Conservation (phyloP, 2,329 filamentous ascomycete genomes). For the Trichoderma sp. region DNA sequence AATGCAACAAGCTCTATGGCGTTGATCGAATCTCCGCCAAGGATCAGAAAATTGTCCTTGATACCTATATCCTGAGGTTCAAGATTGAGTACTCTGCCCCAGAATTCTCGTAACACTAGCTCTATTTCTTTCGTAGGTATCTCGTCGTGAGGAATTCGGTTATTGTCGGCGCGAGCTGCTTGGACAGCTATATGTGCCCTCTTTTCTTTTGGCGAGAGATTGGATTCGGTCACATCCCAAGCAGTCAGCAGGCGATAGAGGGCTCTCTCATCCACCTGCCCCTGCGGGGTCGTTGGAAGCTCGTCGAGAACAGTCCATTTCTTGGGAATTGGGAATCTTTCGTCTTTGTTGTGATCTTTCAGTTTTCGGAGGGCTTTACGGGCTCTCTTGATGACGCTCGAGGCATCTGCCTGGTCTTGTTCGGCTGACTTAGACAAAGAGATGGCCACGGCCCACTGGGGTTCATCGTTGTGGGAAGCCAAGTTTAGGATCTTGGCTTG, state of each 20-base stretch:
- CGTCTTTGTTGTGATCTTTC: neutral
- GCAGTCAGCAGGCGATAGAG: neutral
- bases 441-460: neutral
- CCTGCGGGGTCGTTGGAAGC: neutral
- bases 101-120: neutral
- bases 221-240: neutral
- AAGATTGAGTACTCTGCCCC: neutral
- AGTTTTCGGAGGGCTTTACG: neutral
- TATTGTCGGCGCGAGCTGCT: neutral
- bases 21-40: constrained; percentile 30
- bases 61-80: neutral
- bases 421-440: neutral
- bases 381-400: neutral
- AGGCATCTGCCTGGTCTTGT: neutral
- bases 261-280: neutral
- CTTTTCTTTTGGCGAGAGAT: neutral
- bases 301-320: neutral
- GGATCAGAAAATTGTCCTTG: constrained; percentile 24
- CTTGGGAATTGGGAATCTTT: neutral
- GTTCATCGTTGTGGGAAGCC: neutral
- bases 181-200: neutral
- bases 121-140: neutral
- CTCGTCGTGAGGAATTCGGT: neutral
- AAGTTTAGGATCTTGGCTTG: neutral
- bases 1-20: constrained; percentile 26